Conservation (phyloP, 2,329 filamentous ascomycete species). For the Fusarium sp. region DNA sequence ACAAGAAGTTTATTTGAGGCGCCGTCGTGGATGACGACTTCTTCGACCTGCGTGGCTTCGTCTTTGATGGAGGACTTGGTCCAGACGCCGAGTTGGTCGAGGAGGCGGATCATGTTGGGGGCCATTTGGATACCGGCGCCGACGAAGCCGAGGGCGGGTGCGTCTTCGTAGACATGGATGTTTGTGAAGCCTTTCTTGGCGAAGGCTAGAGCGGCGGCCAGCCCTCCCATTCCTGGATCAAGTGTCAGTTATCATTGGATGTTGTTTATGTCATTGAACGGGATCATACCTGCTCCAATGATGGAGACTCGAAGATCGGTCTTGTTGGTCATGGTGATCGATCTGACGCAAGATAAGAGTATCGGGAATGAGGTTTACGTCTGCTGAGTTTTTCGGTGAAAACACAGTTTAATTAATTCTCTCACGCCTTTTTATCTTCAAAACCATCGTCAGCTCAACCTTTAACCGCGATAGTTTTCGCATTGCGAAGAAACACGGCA, state of each 20-base stretch:
- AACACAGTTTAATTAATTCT: neutral
- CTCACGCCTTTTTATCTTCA: neutral
- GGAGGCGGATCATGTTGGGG: conserved; percentile 21
- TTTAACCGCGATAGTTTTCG: fast-evolving
- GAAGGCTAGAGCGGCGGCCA: conserved; percentile 15
- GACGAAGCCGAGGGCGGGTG: conserved; percentile 19
- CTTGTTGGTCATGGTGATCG: neutral
- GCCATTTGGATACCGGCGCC: conserved; percentile 27
- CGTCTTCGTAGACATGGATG: conserved; percentile 19
- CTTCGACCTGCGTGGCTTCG: conserved; percentile 1
- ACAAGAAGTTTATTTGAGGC: neutral
- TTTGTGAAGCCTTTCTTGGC: conserved; percentile 25
- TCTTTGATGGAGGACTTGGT: neutral
- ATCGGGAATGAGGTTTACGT: too few relatives aligned
- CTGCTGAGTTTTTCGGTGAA: fast-evolving
- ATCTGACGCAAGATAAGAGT: neutral
- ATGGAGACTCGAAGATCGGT: neutral
- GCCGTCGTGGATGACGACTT: conserved; percentile 5
- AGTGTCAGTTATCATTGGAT: neutral
- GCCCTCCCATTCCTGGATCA: conserved; percentile 16
- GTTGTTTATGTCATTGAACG: too few relatives aligned
- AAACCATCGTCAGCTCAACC: fast-evolving
- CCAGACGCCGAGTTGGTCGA: conserved; percentile 19
- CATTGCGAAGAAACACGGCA: fast-evolving
- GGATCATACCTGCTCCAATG: conserved; percentile 10